Evolutionary conservation across 2,329 filamentous ascomycete genomes (phyloP).

Genomic region (Fusarium euwallaceae): DNA sequence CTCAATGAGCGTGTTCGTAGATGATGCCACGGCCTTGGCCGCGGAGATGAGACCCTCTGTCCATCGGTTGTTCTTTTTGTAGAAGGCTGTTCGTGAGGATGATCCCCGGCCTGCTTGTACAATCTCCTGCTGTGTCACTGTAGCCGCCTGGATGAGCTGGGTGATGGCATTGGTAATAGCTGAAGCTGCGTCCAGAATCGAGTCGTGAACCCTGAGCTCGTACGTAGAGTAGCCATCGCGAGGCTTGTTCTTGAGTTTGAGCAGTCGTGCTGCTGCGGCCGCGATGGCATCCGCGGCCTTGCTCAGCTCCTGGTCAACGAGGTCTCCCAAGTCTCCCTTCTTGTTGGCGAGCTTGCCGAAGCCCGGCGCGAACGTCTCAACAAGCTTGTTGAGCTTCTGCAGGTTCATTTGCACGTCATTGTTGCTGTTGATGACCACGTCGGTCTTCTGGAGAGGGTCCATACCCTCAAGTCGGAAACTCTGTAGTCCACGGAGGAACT

Average conservation of each 20-base stretch:
- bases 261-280: slow-evolving; percentile 87
- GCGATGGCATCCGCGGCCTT: slow-evolving; percentile 97
- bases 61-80: slow-evolving; percentile 99
- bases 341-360: slow-evolving; percentile 83
- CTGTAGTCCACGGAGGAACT: slow-evolving; percentile 94
- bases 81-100: slow-evolving; percentile 91
- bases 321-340: slow-evolving; percentile 89
- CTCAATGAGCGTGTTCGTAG: slow-evolving; percentile 97
- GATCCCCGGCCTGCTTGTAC: slow-evolving; percentile 91
- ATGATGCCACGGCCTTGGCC: slow-evolving; percentile 93
- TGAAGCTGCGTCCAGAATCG: slow-evolving; percentile 91
- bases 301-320: slow-evolving; percentile 91
- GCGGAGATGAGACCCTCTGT: slow-evolving; percentile 97
- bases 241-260: slow-evolving; percentile 96
- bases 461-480: slow-evolving; percentile 94
- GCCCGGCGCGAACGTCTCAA: slow-evolving; percentile 91
- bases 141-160: slow-evolving; percentile 94
- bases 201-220: slow-evolving; percentile 95
- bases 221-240: slow-evolving; percentile 95
- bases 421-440: slow-evolving; percentile 97
- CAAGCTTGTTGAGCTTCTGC: slow-evolving; percentile 92
- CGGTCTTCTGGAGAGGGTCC: slow-evolving; percentile 91
- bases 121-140: slow-evolving; percentile 94
- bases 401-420: slow-evolving; percentile 95
- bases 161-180: slow-evolving; percentile 95